These are phyloP conservation scores for Hansenula anomala DNA, from an alignment of 1,139 yeast species.

Conservation along the genomic window DNA sequence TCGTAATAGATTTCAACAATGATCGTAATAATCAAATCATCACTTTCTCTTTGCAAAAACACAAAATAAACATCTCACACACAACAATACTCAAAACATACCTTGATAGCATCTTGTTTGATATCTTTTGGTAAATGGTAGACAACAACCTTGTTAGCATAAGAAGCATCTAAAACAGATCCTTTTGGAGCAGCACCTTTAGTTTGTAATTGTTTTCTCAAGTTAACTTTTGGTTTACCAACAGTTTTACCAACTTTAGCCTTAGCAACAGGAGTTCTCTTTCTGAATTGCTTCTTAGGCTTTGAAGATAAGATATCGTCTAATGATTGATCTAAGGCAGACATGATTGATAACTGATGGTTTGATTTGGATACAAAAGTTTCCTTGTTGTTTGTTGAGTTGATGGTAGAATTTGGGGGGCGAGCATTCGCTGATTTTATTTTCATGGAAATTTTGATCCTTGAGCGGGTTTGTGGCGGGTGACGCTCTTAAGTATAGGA, in stretches of 20 bases:
- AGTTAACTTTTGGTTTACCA: slow-evolving; percentile 24
- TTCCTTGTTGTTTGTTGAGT: background rate
- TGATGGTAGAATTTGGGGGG: too few relatives aligned
- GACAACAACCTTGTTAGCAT: slow-evolving; percentile 71
- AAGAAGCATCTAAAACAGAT: slow-evolving; percentile 43
- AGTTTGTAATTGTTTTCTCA: slow-evolving; percentile 7
- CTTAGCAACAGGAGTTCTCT: slow-evolving; percentile 26
- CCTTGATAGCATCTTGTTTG: slow-evolving; percentile 73
- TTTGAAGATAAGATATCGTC: slow-evolving; percentile 86
- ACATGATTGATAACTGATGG: slow-evolving; percentile 47
- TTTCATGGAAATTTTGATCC: too few relatives aligned
- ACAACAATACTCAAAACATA: slow-evolving; percentile 42
- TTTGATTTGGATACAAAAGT: background rate
- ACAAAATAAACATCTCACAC: background rate
- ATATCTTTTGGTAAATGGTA: slow-evolving; percentile 77
- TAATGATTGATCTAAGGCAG: slow-evolving; percentile 84
- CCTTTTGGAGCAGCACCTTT: slow-evolving; percentile 6
- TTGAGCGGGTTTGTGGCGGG: too few relatives aligned
- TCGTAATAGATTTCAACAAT: too few relatives aligned
- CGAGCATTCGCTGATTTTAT: too few relatives aligned
- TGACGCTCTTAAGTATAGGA: too few relatives aligned
- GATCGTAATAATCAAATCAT: too few relatives aligned
- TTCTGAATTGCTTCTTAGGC: slow-evolving; percentile 39
- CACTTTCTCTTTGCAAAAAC: background rate
- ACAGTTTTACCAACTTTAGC: slow-evolving; percentile 26